Conservation (phyloP, 2,329 filamentous ascomycete genomes). For the Verticillium klebahnii region DNA sequence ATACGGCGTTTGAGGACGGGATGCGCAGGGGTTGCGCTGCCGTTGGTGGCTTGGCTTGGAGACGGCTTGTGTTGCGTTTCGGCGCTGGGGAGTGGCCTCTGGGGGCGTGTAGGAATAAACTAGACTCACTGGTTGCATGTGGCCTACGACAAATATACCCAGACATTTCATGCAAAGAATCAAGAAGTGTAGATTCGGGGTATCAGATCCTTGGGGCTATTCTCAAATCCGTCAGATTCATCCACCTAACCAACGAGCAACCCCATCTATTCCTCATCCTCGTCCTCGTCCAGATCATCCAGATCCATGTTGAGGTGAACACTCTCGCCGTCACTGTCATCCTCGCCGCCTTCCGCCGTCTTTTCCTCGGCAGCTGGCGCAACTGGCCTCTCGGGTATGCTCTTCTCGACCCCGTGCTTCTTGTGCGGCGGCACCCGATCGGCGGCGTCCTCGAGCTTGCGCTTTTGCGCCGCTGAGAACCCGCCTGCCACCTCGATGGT, state of each 20-base stretch:
- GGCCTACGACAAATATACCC: background rate
- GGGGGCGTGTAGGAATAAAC: background rate
- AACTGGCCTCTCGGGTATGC: slow-evolving; percentile 2
- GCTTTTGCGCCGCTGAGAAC: slow-evolving; percentile 28
- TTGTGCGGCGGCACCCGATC: slow-evolving; percentile 17
- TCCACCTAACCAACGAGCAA: slow-evolving; percentile 16
- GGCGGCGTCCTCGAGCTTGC: slow-evolving; percentile 31
- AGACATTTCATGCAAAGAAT: background rate
- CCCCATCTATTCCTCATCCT: slow-evolving; percentile 24
- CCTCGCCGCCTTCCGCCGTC: slow-evolving; percentile 33
- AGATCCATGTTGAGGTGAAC: slow-evolving; percentile 57
- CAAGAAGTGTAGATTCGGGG: slow-evolving; percentile 1
- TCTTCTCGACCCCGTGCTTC: slow-evolving; percentile 12
- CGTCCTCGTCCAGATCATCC: slow-evolving; percentile 41
- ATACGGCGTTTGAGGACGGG: background rate
- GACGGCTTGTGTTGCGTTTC: background rate
- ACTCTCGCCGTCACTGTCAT: slow-evolving; percentile 52
- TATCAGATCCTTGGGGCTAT: slow-evolving; percentile 7
- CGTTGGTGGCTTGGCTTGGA: background rate
- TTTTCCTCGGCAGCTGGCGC: slow-evolving; percentile 5
- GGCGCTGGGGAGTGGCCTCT: background rate
- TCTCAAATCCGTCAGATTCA: slow-evolving; percentile 9
- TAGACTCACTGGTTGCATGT: background rate
- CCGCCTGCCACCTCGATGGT: slow-evolving; percentile 10
- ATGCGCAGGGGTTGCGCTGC: background rate